Base-by-base conservation (phyloP, 164 flowering plant species). In the Taxillus chinensis region DNA sequence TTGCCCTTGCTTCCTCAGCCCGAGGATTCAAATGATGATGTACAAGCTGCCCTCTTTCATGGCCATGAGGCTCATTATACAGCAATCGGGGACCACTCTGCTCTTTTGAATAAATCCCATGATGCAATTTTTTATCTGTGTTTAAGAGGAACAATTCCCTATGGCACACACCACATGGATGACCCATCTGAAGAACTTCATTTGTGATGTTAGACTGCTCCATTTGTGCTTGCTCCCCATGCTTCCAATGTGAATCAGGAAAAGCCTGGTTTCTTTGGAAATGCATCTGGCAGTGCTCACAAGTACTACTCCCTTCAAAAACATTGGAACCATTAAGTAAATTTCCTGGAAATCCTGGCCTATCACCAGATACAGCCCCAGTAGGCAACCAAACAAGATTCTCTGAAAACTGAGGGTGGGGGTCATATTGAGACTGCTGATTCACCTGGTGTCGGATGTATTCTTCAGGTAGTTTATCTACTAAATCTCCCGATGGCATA, bases 321-420 rank as follows among this genome's bases (percentile, higher is more conserved):
- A 57, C 74, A 77, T 56, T 72, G 8, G 71, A 69, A 7, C 76
- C 73, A 61, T 80, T 83, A 55, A 86, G 67, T 53, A 89, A 55
- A 60, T 83, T 86, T 38, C 91, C 87, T 0, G 88, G 90, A 73
- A 85, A 88, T 41, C 93, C 89, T 58, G 77, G 65, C 72, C 67
- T 77, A 15, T 88, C 86, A 68, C 68, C 60, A 8, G 78, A 39
- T 12, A 74, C 54, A 45, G 76, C 70, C 42, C 83, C 89, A 27
- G 83, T 45, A 2, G 83, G 96, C 59, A 84, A n/a, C 86, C 88
- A 75, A 1, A 77, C 77, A 41, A 80, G 77, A 73, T 81, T 86
- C 13, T 90, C 97, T 16, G 77, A 57, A 62, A 68, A 78, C 45
- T 75, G 81, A 39, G 73, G 62, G 39, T 72, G 92, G 56, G 69